These are phyloP conservation scores for Persicaria tinctoria DNA, from an alignment of 148 eudicot species.

Conservation along the genomic window DNA sequence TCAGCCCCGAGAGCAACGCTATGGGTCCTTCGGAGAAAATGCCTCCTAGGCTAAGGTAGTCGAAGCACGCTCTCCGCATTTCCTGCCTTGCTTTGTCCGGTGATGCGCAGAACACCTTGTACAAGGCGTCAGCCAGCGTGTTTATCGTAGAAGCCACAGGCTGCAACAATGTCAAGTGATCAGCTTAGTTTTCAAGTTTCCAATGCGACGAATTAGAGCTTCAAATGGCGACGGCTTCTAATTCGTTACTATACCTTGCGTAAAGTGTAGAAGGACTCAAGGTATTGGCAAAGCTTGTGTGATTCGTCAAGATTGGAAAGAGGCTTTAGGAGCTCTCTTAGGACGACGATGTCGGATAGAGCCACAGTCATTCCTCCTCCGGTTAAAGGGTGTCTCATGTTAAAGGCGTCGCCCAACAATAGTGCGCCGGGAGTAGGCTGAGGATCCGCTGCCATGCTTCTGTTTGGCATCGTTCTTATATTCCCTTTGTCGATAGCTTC, in stretches of 20 bases:
- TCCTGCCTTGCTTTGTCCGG: constrained; percentile 65
- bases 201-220: not conserved
- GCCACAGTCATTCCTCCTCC: constrained; percentile 17
- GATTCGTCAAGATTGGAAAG: constrained; percentile 7
- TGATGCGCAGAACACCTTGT: constrained; percentile 74
- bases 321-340: constrained; percentile 4
- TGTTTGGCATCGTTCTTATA: constrained; percentile 16
- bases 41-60: constrained; percentile 74
- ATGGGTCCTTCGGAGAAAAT: constrained; percentile 60
- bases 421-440: constrained; percentile 11
- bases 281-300: constrained; percentile 2
- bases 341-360: constrained; percentile 12
- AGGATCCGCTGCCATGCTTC: constrained; percentile 13
- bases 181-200: not conserved
- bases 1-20: constrained; percentile 68
- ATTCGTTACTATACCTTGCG: constrained; percentile 9
- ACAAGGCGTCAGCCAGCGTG: constrained; percentile 68
- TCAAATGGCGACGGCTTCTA: not conserved
- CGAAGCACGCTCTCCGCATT: constrained; percentile 68
- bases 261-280: constrained; percentile 14
- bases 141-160: constrained; percentile 76
- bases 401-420: constrained; percentile 13
- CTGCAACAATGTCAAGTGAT: constrained; percentile 29
- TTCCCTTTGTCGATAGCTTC: constrained; percentile 7
- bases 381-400: constrained; percentile 15